A percentile compares a stretch with the other conserved stretches of the same genome.
Evolutionary conservation across 169 alveolate genomes (phyloP).

Genomic region (Eimeria praecox): DNA sequence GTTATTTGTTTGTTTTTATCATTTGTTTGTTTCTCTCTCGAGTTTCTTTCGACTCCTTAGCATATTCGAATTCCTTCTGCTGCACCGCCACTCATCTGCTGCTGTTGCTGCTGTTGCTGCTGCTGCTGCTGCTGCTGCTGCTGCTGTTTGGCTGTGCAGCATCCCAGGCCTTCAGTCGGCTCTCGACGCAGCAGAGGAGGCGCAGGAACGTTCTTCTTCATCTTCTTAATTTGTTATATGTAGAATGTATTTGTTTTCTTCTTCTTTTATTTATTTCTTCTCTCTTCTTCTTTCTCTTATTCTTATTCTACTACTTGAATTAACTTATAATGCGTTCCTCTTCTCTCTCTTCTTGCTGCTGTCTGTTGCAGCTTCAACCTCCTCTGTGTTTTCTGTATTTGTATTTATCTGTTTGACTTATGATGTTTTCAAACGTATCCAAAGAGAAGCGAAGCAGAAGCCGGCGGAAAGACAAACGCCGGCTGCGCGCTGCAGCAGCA

Average conservation of each 20-base stretch:
- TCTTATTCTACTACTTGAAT: too few relatives aligned
- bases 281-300: too few relatives aligned
- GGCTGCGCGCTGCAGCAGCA: background rate
- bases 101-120: constrained; percentile 24
- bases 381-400: background rate
- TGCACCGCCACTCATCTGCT: background rate
- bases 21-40: background rate
- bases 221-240: too few relatives aligned
- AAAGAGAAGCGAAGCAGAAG: background rate
- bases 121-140: constrained; percentile 9
- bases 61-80: background rate
- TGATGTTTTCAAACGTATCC: background rate
- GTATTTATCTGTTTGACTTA: background rate
- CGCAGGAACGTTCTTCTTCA: constrained; percentile 46
- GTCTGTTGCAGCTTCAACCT: background rate
- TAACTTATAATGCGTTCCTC: too few relatives aligned
- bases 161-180: constrained; percentile 58
- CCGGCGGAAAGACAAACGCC: background rate
- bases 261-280: too few relatives aligned
- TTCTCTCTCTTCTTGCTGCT: background rate
- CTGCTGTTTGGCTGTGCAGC: constrained; percentile 42
- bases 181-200: constrained; percentile 7
- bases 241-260: too few relatives aligned
- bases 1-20: too few relatives aligned
- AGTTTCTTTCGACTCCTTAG: background rate